Evolutionary conservation across 2,329 filamentous ascomycete genomes (phyloP), one percentile per base, ranked within the genome.

Genomic region (Coniochaeta sp.): DNA sequence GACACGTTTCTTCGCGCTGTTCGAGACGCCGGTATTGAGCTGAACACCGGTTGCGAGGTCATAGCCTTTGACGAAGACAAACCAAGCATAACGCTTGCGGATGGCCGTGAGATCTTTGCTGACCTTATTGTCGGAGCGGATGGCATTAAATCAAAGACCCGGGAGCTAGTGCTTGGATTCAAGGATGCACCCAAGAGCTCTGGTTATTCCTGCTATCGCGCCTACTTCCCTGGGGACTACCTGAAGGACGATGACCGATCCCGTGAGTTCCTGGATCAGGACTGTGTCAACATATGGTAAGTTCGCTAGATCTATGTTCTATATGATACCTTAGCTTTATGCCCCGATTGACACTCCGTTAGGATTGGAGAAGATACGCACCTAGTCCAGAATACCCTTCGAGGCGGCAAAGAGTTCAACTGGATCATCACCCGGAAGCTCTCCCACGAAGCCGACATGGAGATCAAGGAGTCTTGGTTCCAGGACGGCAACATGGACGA

Each of bases 121-220:
- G 79, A 83, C 64, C 64, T 82, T 0, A 74, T 83, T 3, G 69
- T 84, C 6, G 81, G 79, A 5, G 79, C 79, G 28, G 81, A 83
- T 67, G 74, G 80, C 7, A 81, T 83, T 59, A 77, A 81, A 62
- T 80, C 77, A 38, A 77, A 78, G 34, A 78, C 81, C 0, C 70
- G 80, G 33, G 76, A 77, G 59, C 72, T 82, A 1, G 80, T 83
- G 3, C 73, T 83, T 4, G 80, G 80, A 1, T 81, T 80, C 34
- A 72, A 76, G 43, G 80, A 82, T 62, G 78, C 78, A 56, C 79
- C 79, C 0, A 81, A 81, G 65, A 79, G 76, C 36, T 79, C 75
- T 58, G 81, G 81, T 0, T 83, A 82, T 63, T 80, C 81, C 1
- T 80, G 81, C 50, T 83, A 77, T 71, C 72, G 80, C 26, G 78